A percentile compares a stretch with the other conserved stretches of the same genome.
Conservation (phyloP, 352 stramenopile genomes). For the Globisporangium polare region DNA sequence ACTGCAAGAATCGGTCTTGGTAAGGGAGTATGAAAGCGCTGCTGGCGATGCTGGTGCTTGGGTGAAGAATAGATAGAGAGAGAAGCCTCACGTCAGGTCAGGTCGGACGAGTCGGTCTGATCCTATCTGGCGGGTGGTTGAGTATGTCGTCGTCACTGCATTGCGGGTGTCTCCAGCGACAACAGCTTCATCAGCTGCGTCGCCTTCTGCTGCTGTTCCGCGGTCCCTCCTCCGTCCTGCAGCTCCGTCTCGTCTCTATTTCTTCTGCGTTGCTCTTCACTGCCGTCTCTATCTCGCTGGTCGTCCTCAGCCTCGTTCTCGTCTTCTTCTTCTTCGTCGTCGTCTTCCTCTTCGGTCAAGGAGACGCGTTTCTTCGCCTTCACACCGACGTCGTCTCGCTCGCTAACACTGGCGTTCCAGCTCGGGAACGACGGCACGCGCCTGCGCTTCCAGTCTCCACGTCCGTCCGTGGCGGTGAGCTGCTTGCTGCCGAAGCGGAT, state of each 20-base stretch:
- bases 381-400: conserved; percentile 16
- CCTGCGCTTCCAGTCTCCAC: conserved; percentile 55
- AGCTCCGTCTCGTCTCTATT: conserved; percentile 24
- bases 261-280: conserved; percentile 20
- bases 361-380: conserved; percentile 19
- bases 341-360: conserved; percentile 19
- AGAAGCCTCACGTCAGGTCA: background rate
- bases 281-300: background rate
- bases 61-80: conserved; percentile 7
- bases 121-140: too few species aligned
- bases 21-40: background rate
- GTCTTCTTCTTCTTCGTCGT: conserved; percentile 28
- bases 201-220: conserved; percentile 17
- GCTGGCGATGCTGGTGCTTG: conserved; percentile 3
- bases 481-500: conserved; percentile 65
- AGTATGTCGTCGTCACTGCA: background rate
- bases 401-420: conserved; percentile 15
- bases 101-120: background rate
- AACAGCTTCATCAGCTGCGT: conserved; percentile 56
- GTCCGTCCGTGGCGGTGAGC: conserved; percentile 23
- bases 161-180: conserved; percentile 24
- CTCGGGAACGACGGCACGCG: conserved; percentile 42
- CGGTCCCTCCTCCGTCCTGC: background rate
- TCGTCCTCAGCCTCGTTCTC: conserved; percentile 26
- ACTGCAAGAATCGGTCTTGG: conserved; percentile 4